Evolutionary conservation across 2,329 filamentous ascomycete species (phyloP), one percentile per base, ranked within the genome.

Genomic region (Claviceps sorghi): DNA sequence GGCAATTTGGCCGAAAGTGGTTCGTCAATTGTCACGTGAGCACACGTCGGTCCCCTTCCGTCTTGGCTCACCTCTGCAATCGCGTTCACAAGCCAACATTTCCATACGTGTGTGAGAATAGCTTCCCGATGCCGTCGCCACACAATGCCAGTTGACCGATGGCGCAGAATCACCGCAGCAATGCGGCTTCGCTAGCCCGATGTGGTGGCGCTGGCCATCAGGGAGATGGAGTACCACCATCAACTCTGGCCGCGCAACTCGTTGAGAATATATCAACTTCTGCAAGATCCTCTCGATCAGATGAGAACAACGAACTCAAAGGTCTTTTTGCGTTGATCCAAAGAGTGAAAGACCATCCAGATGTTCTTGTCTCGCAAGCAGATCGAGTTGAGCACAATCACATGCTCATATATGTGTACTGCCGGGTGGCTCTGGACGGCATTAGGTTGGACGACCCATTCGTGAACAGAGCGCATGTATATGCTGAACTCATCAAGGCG

Each of bases 231-330:
- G 70, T 72, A 46, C 80, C 82, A 41, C 85, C 88, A 13, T 95
- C 90, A 17, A 94, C 89, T 10, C 76, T 95, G 61, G 88, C 90
- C 50, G 88, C 88, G 13, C 87, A 94, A 66, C 82, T 96, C 53
- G 88, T 93, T 57, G 83, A 87, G 64, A 88, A 87, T 64, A 82
- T 89, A 56, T 80, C 84, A 44, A 78, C 84, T 22, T 78, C 79
- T 49, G 75, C 77, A 50, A 77, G 75, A 56, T 79, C 77, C 45
- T 76, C 78, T 51, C 76, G 78, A 60, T 78, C 78, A 50, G 77
- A 84, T 60, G 82, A 84, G 59, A 83, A 80, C 54, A 80, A 83
- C 58, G 85, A 88, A 49, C 83, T 96, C 57, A 82, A 85, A 56
- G 80, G 83, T 50, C 75, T 96, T 2, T 76, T 81, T 55, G 66